Base-by-base conservation (phyloP, 352 stramenopile species). In the Phytopythium sindhum region DNA sequence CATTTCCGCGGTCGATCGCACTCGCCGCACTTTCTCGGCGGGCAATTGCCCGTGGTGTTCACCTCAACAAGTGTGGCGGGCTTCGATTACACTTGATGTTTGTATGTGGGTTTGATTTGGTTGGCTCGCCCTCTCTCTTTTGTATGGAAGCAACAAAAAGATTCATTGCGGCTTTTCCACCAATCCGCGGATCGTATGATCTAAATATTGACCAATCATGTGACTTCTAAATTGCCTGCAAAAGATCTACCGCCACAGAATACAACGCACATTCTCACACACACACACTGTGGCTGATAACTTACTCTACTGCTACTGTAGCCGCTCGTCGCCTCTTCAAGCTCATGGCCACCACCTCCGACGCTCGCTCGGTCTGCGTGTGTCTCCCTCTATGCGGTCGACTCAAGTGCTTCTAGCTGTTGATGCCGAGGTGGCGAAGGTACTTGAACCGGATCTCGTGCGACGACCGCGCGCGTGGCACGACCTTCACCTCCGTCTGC, bases 401-500 rank as follows among this genome's bases (percentile, higher is more conserved):
- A 21, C 47, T n/a, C 26, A n/a, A 14, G 64, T 64, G 65, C 24
- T 17, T 52, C 53, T 85, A 82, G 61, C 81, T 91, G 65, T 91
- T 75, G 45, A 95, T 95, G 48, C 86, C 86, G 33, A 95, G 73
- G 61, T 95, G 86, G 67, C 93, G 93, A 31, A 95, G 70, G 61
- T 95, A 95, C 70, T 95, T 93, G 70, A 95, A 93, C 23, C 86
- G 84, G 57, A 95, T 81, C 55, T 91, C 84, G 41, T 90, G 80
- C 12, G 81, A 77, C 39, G 84, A 90, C 12, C 84, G 81, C 8
- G 82, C 76, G 57, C 86, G 82, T 23, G 86, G 81, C n/a, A 84
- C 74, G 47, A 95, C 70, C 63, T 89, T 74, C 53, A 93, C 84
- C 66, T 91, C 75, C 64, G 81, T 89, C 61, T 87, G 71, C 33